phyloP scores from a whole-genome alignment of 2,329 filamentous ascomycete species.

The Emydomyces testavorans region DNA sequence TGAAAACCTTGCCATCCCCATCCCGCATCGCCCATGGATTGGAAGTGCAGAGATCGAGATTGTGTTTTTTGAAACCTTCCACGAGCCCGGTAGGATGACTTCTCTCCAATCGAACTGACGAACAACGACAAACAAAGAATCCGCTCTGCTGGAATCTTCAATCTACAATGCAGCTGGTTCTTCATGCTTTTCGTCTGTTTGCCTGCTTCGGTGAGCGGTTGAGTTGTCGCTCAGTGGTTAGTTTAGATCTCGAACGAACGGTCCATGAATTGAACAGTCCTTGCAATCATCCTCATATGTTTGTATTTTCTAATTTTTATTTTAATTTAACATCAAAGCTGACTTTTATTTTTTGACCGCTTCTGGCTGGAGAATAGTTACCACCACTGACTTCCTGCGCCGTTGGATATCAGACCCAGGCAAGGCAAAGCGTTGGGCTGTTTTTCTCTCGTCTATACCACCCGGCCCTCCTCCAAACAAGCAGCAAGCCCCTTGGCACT shows the following conservation, averaged over 20 bases:
- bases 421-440: constrained; percentile 10
- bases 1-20: too few species aligned
- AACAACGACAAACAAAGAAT: constrained; percentile 3
- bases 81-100: constrained; percentile 9
- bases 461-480: background rate
- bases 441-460: background rate
- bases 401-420: background rate
- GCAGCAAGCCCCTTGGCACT: background rate
- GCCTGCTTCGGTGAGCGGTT: background rate
- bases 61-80: constrained; percentile 11
- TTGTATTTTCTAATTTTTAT: too few species aligned
- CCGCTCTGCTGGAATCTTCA: background rate
- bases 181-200: background rate
- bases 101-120: constrained; percentile 2
- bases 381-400: background rate
- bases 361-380: constrained; percentile 4
- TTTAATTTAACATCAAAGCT: too few species aligned
- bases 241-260: too few species aligned
- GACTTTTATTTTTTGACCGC: too few species aligned
- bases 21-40: too few species aligned
- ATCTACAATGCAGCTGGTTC: background rate
- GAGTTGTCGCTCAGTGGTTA: too few species aligned
- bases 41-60: background rate
- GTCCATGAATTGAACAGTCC: too few species aligned
- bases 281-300: background rate